Base-by-base conservation (phyloP, 768 basidiomycete genomes). In the Steccherinum ochraceum region DNA sequence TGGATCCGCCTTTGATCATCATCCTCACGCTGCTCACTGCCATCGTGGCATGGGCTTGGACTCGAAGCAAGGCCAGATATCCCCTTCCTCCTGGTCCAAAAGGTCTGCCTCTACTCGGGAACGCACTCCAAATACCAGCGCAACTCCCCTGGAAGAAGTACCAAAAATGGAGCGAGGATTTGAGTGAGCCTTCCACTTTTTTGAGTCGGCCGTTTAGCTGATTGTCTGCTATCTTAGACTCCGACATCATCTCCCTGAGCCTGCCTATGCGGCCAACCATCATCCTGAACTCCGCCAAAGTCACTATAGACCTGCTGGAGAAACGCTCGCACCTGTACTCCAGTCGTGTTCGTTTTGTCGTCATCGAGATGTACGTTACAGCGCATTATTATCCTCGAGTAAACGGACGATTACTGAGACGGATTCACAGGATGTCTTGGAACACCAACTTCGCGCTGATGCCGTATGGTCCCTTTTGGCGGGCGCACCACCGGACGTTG, bases 301-400 rank as follows among this genome's bases (percentile, higher is more conserved):
- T 48, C 13, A 51, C 43, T 1, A 7, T 7, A 2, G 54, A 55
- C 11, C 47, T 55, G 10, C 24, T 52, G 23, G 54, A 55, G 16
- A 55, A 52, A 44, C 25, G 51, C 18, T 55, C 54, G 11, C n/a
- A 45, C 10, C 25, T 25, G 5, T 55, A 55, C 27, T 55, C 54
- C 5, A 51, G 52, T 42, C n/a, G 54, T 47, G 5, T 41, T 7
- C 2, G 50, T 45, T 40, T 30, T 25, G 18, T 7, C 45, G 25
- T 52, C 3, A 40, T 27, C 23, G 54, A 55, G 12, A 24, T 55
- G 49, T 50, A n/a, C 20, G 49, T 43, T n/a, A n/a, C n/a, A n/a
- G n/a, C n/a, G n/a, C 46, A 25, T 25, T 46, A 12, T 3, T 12
- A 24, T 12, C 24, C 5, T 3, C 3, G n/a, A 24, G 4, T 25